These are phyloP conservation scores for Glaciozyma martinii DNA, from an alignment of 768 basidiomycete genomes.

Conservation along the genomic window DNA sequence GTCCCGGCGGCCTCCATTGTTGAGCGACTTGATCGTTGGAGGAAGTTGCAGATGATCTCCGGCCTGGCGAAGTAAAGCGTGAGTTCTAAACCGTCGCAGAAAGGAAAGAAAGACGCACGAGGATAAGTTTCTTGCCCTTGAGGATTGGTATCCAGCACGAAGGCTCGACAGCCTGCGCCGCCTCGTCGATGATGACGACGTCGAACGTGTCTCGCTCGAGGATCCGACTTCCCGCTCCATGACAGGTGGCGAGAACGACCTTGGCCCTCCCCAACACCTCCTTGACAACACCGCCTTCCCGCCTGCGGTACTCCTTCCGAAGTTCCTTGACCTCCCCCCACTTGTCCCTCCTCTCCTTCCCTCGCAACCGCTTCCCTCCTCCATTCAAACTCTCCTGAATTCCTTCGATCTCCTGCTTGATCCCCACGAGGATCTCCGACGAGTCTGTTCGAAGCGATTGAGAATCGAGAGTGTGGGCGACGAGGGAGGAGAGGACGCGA, in stretches of 20 bases:
- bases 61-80: constrained; percentile 56
- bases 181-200: constrained; percentile 92
- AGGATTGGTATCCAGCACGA: constrained; percentile 95
- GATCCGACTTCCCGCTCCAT: constrained; percentile 80
- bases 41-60: constrained; percentile 95
- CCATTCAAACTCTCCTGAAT: constrained; percentile 57
- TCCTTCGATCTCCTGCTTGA: constrained; percentile 73
- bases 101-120: constrained; percentile 14
- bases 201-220: constrained; percentile 72
- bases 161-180: constrained; percentile 91
- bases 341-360: constrained; percentile 69
- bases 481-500: constrained; percentile 59
- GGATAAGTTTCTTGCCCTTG: constrained; percentile 59
- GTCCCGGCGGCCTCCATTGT: constrained; percentile 29
- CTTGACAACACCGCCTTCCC: constrained; percentile 74
- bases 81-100: background rate
- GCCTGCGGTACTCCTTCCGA: constrained; percentile 80
- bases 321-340: constrained; percentile 76
- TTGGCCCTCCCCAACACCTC: constrained; percentile 71
- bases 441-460: constrained; percentile 44
- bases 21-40: constrained; percentile 71
- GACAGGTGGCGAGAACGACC: constrained; percentile 89
- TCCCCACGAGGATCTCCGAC: constrained; percentile 72
- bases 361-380: constrained; percentile 66
- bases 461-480: constrained; percentile 42